Base-by-base conservation (phyloP, 2,329 filamentous ascomycete species). In the Boeremia lycopersici region DNA sequence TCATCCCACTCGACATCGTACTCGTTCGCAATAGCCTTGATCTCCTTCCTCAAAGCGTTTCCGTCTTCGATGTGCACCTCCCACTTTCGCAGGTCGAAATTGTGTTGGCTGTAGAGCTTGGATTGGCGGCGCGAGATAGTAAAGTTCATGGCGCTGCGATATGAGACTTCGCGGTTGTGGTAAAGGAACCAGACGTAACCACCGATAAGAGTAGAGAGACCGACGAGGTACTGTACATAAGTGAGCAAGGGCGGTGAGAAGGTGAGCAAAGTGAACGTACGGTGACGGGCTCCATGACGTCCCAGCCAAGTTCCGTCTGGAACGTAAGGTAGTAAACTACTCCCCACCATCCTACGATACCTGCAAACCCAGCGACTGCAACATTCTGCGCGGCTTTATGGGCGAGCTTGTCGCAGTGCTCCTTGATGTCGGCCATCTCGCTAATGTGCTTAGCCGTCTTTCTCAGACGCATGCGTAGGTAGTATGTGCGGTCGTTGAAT, bases 131-230 rank as follows among this genome's bases (percentile, higher is more conserved):
- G 83, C 33, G 86, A 90, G 33, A 96, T 89, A 6, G 93, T 96
- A 48, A 96, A 83, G 72, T 96, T 93, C 78, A 96, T 86, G 26
- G 93, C 91, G 2, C 88, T 88, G 63, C 89, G 88, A 79, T 96
- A 96, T 61, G 86, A 90, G 10, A 96, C 87, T 75, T 96, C 92
- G 17, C 90, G 86, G 76, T 93, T 96, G 78, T 96, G 90, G 76
- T 93, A 96, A 11, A 96, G 79, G 73, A 97, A 96, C 91, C 91
- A 97, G 48, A 96, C 80, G 69, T 97, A 97, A 62, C 91, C 93
- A 7, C 88, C 88, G 79, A 96, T 96, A 68, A 96, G 85, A 11
- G 89, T 92, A 0, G 87, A 86, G 60, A 97, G 80, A n/a, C 91
- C 90, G 2, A 90, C 91, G 13, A 96, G 85, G 70, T 96, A 96